phyloP scores from a whole-genome alignment of 129 eudicot species.

The Centaurea solstitialis region DNA sequence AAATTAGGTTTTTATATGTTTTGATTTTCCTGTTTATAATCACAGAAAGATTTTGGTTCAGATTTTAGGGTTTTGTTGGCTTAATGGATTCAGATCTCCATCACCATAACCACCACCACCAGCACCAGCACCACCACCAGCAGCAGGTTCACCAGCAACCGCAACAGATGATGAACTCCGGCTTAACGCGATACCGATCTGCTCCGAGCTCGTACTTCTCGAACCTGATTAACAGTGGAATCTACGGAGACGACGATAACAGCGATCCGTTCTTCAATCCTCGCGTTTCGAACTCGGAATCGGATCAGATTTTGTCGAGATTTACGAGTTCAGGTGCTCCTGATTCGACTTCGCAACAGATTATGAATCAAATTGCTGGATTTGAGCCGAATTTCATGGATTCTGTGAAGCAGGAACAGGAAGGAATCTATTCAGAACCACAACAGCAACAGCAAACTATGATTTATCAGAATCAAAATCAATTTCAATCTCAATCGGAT shows the following conservation, averaged over 20 bases:
- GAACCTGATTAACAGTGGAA: slow-evolving; percentile 31
- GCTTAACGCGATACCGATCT: slow-evolving; percentile 70
- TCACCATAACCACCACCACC: neutral
- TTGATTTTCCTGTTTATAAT: neutral
- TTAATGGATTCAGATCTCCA: slow-evolving; percentile 46
- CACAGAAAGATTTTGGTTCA: neutral
- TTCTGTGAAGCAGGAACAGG: slow-evolving; percentile 49
- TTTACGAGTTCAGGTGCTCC: slow-evolving; percentile 24
- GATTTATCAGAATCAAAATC: slow-evolving; percentile 40
- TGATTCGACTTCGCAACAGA: slow-evolving; percentile 20
- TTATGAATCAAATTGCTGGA: slow-evolving; percentile 16
- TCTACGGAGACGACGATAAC: slow-evolving; percentile 51
- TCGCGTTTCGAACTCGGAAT: slow-evolving; percentile 42
- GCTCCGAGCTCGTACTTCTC: slow-evolving; percentile 82
- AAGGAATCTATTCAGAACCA: slow-evolving; percentile 23
- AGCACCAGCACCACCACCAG: neutral
- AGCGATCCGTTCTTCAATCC: slow-evolving; percentile 48
- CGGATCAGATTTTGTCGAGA: slow-evolving; percentile 40
- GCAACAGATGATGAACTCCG: slow-evolving; percentile 48
- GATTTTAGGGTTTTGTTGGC: neutral
- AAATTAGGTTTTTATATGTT: slow-evolving; percentile 8
- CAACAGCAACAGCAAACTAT: slow-evolving; percentile 33
- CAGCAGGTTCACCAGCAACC: slow-evolving; percentile 23
- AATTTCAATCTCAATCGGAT: slow-evolving; percentile 35
- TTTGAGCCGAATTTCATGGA: slow-evolving; percentile 29